These are phyloP conservation scores for Thalassiosira hispida DNA, from an alignment of 352 stramenopile species.

Conservation along the genomic window DNA sequence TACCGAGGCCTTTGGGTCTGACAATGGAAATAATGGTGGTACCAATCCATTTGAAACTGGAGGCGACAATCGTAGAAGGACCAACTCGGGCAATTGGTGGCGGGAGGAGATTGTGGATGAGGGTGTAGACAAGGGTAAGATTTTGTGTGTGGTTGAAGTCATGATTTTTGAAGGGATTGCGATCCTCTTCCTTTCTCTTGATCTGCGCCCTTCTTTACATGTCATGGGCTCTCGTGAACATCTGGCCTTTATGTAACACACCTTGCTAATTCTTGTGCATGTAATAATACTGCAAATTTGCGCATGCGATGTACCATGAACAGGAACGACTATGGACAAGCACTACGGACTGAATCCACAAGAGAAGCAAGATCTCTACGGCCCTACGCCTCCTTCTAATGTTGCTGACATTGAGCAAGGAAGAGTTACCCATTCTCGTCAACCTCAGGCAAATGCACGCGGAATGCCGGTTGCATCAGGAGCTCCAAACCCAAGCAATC, in stretches of 20 bases:
- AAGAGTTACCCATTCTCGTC: neutral
- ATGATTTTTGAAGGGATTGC: neutral
- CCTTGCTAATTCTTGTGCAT: neutral
- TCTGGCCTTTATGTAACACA: neutral
- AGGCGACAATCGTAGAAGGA: constrained; percentile 17
- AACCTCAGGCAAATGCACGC: no score
- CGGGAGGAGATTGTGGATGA: constrained; percentile 53
- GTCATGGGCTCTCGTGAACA: neutral
- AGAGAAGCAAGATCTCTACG: constrained; percentile 14
- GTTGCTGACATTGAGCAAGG: constrained; percentile 4
- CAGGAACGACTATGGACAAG: constrained; percentile 7
- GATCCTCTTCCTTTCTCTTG: no score
- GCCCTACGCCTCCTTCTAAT: neutral
- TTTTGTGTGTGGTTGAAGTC: constrained; percentile 1
- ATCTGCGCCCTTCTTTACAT: neutral
- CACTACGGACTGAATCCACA: constrained; percentile 27
- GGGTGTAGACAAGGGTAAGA: constrained; percentile 37
- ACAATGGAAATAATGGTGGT: constrained; percentile 1
- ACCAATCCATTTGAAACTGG: constrained; percentile 26
- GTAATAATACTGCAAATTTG: no score
- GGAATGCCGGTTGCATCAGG: no score
- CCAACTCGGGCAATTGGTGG: constrained; percentile 46
- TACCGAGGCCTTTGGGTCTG: constrained; percentile 18
- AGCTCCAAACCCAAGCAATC: no score
- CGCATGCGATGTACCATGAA: neutral